Evolutionary conservation across 176 grass and related monocot genomes (phyloP), one percentile per base, ranked within the genome.

Genomic region (Aegilops sharonensis): DNA sequence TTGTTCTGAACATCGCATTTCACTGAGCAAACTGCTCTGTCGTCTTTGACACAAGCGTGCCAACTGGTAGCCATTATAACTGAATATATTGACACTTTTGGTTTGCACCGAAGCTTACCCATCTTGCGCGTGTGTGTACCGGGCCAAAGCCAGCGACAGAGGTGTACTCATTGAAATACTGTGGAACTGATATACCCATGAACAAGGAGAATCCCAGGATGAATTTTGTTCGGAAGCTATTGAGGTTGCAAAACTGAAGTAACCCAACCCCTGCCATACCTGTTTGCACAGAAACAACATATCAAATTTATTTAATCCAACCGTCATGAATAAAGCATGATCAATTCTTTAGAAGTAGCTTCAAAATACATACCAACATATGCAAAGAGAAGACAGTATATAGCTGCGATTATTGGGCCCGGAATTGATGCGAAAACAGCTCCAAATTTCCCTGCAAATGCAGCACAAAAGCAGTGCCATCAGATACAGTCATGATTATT

Each of bases 121-220:
- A 98, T 94, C 93, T 93, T 17, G 88, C 89, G 70, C 45, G 67
- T 0, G 93, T 98, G 88, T 95, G 93, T n/a, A 91, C 95, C 1
- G 95, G 95, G 14, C 95, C 95, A 75, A 91, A 91, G 52, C 91
- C 81, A 30, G 93, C 93, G 5, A 98, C 93, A 6, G 89, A 87
- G 10, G 91, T 95, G 62, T 94, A 98, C 78, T 98, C 93, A 27
- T 98, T 98, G 90, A 95, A 98, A 89, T 98, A 95, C 62, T 98
- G 93, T 74, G 95, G 95, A 71, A 98, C 86, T 0, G 95, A 98
- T 57, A 98, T 86, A 15, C 95, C 95, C 88, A 98, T 92, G 71
- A 98, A 98, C 81, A 98, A 77, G 10, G 93, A 98, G 83, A 98
- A 92, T 40, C 95, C 95, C 32, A 95, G 11, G 72, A 98, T 98